Evolutionary conservation across 1,284 basidiomycete genomes (phyloP).

Genomic region (Tilletia indica): DNA sequence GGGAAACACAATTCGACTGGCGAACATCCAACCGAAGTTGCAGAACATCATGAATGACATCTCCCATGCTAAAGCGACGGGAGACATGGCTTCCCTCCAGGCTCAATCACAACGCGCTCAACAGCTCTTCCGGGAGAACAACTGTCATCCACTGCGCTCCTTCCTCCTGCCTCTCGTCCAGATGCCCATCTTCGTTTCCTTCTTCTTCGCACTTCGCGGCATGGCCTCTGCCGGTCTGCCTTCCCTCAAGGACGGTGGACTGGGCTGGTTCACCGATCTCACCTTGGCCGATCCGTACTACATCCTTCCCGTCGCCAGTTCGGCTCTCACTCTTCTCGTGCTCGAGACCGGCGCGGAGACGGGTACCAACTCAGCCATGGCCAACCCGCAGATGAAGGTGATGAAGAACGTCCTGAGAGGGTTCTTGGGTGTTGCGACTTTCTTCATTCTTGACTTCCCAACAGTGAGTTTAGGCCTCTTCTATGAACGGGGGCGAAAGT

Average conservation of each 20-base stretch:
- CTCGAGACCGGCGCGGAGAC: slow-evolving; percentile 66
- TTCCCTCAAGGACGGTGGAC: slow-evolving; percentile 74
- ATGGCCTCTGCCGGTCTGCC: slow-evolving; percentile 72
- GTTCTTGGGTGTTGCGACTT: slow-evolving; percentile 65
- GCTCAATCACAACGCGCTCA: slow-evolving; percentile 64
- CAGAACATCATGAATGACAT: slow-evolving; percentile 63
- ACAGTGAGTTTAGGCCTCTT: slow-evolving; percentile 23
- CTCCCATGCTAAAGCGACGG: slow-evolving; percentile 58
- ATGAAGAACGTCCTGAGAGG: slow-evolving; percentile 72
- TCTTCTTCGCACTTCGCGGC: slow-evolving; percentile 79
- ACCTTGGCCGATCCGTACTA: slow-evolving; percentile 76
- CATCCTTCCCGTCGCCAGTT: slow-evolving; percentile 69
- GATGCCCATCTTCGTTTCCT: slow-evolving; percentile 74
- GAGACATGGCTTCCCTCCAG: slow-evolving; percentile 65
- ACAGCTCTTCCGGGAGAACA: slow-evolving; percentile 69
- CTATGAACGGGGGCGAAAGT: too few species aligned
- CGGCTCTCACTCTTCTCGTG: slow-evolving; percentile 70
- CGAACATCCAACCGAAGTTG: slow-evolving; percentile 67
- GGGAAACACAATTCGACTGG: slow-evolving; percentile 71
- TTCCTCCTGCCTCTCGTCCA: slow-evolving; percentile 69
- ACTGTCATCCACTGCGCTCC: slow-evolving; percentile 67
- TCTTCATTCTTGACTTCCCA: slow-evolving; percentile 62
- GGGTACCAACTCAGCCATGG: slow-evolving; percentile 51
- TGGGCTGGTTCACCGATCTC: slow-evolving; percentile 74
- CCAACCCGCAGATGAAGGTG: slow-evolving; percentile 64